Evolutionary conservation across 768 basidiomycete species (phyloP).

Genomic region (Kwoniella bestiolae): DNA sequence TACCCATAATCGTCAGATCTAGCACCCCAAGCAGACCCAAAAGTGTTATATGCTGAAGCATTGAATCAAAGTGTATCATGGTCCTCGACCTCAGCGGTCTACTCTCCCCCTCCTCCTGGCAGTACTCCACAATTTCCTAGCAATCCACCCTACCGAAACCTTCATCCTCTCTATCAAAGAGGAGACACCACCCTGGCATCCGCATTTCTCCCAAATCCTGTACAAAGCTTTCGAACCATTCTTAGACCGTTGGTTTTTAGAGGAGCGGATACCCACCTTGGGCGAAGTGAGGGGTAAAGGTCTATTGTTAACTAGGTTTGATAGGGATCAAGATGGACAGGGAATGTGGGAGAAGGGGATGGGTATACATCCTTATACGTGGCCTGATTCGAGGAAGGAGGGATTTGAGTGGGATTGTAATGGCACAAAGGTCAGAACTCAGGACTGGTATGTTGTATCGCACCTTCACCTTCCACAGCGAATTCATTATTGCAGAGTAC

Average conservation of each 20-base stretch:
- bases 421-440: conserved; percentile 67
- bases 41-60: neutral
- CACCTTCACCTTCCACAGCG: neutral
- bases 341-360: conserved; percentile 60
- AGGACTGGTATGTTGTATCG: conserved; percentile 73
- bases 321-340: conserved; percentile 61
- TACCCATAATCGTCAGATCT: neutral
- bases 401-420: conserved; percentile 74
- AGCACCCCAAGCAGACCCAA: too few relatives aligned
- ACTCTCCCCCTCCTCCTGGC: conserved; percentile 70
- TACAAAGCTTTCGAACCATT: conserved; percentile 64
- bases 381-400: conserved; percentile 76
- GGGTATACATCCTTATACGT: conserved; percentile 83
- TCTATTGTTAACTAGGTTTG: conserved; percentile 84
- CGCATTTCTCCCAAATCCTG: conserved; percentile 69
- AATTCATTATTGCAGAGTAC: too few relatives aligned
- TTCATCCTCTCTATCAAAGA: conserved; percentile 88
- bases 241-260: conserved; percentile 71
- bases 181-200: conserved; percentile 67
- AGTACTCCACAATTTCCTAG: conserved; percentile 69
- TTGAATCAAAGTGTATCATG: conserved; percentile 68
- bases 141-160: conserved; percentile 69
- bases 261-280: conserved; percentile 76
- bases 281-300: conserved; percentile 85
- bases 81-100: conserved; percentile 71